Base-by-base conservation (phyloP, 495 filamentous ascomycete species). In the Choiromyces venosus region DNA sequence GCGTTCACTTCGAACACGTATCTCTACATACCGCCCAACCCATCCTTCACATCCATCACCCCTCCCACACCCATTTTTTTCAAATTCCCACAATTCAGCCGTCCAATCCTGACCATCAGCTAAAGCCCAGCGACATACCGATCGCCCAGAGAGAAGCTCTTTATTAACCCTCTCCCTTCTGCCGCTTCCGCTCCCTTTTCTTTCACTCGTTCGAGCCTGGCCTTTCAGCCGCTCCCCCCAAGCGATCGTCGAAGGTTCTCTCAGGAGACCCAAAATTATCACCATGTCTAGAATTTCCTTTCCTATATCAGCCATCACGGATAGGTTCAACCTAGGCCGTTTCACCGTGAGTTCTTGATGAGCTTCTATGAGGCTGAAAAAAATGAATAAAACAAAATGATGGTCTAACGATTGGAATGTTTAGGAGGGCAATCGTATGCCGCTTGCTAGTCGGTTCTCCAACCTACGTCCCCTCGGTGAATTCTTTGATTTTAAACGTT, bases 401-500 rank as follows among this genome's bases (percentile, higher is more conserved):
- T 37, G 35, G 40, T 1, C n/a, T 33, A 71, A 68, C 16, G 21
- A 73, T 21, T 71, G 33, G 25, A 16, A 46, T 29, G 25, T 42
- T n/a, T 44, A 80, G 90, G 89, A 82, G 84, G 97, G 73, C 88
- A 89, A 66, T 89, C 92, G 69, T 91, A 81, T 81, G 79, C 80
- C 92, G 3, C 82, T 97, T 70, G 86, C 87, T 67, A 86, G 88
- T 71, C 90, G 96, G 76, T 99, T 98, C 82, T 89, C 93, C 83
- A 98, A 97, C 85, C 87, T 99, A 74, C 90, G 89, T 61, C 96
- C 96, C 39, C 81, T 99, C 78, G 90, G 91, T 74, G 95, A 99
- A 83, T 99, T 99, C 84, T 86, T 98, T 81, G 94, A 99, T 83
- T 78, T 97, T 83, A 99, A 97, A 87, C 91, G 94, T 39, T 76